Conservation (phyloP, 495 filamentous ascomycete species). For the Choiromyces venosus region DNA sequence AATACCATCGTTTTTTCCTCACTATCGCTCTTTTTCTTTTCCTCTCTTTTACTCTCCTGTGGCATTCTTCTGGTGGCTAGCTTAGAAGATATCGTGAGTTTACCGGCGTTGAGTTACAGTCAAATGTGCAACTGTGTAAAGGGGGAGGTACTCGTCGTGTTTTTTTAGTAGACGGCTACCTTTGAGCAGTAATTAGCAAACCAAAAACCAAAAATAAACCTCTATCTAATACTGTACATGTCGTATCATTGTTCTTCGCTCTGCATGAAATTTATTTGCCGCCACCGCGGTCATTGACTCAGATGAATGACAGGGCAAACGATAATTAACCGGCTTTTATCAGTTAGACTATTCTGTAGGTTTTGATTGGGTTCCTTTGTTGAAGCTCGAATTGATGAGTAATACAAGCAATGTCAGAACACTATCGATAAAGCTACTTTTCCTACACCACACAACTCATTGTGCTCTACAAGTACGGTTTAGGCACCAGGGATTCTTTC, state of each 20-base stretch:
- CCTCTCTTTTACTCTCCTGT: neutral
- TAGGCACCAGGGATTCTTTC: neutral
- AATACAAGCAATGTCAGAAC: neutral
- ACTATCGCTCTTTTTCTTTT: neutral
- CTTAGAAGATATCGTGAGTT: neutral
- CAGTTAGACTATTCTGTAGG: neutral
- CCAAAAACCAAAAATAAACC: neutral
- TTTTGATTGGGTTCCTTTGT: neutral
- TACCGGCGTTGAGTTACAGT: conserved; percentile 1
- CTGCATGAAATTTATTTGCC: neutral
- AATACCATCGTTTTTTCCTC: neutral
- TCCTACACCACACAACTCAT: neutral
- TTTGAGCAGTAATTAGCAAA: neutral
- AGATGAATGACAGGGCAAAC: neutral
- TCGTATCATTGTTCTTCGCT: neutral
- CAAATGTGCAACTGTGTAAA: neutral
- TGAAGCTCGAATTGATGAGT: neutral
- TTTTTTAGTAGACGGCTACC: neutral
- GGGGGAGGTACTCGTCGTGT: neutral
- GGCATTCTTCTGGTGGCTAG: neutral
- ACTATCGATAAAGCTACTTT: neutral
- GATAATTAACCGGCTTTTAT: neutral
- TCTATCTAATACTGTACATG: neutral
- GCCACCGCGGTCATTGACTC: neutral
- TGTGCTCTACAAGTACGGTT: neutral